A percentile compares a stretch with the other conserved stretches of the same genome.
These are phyloP conservation scores for Penicillium sp. DNA, from an alignment of 2,329 filamentous ascomycete species.

Conservation along the genomic window DNA sequence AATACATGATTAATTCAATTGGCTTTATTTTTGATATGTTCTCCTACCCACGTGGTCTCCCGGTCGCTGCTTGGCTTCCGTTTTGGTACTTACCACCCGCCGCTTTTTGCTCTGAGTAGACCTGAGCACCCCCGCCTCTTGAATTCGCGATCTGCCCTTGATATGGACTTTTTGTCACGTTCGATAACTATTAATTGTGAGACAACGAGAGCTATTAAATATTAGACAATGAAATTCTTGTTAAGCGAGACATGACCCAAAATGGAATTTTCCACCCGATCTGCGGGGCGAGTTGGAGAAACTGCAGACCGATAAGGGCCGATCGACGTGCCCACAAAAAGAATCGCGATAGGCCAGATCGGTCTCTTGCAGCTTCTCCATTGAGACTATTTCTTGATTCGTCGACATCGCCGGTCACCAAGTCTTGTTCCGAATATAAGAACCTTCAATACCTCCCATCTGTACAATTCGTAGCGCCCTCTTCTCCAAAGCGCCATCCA, in stretches of 20 bases:
- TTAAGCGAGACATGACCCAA: background rate
- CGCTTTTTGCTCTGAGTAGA: no score
- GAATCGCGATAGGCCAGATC: background rate
- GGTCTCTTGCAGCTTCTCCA: constrained; percentile 11
- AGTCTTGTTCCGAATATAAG: background rate
- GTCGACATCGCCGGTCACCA: background rate
- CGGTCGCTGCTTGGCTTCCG: background rate
- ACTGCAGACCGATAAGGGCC: background rate
- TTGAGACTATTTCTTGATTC: background rate
- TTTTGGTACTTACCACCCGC: background rate
- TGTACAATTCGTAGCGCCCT: background rate
- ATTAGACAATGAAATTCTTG: background rate
- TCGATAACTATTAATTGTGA: no score
- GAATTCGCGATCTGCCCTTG: no score
- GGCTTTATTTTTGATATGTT: background rate
- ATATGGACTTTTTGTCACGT: no score
- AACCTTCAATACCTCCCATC: background rate
- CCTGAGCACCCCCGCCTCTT: no score
- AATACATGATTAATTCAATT: background rate
- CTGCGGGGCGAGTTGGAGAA: background rate
- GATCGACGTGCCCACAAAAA: background rate
- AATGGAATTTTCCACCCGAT: background rate
- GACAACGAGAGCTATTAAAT: no score
- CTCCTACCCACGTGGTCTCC: background rate
- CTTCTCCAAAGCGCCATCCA: background rate